Base-by-base conservation (phyloP, 257 asterid genomes). In the Scutellaria galericulata region DNA sequence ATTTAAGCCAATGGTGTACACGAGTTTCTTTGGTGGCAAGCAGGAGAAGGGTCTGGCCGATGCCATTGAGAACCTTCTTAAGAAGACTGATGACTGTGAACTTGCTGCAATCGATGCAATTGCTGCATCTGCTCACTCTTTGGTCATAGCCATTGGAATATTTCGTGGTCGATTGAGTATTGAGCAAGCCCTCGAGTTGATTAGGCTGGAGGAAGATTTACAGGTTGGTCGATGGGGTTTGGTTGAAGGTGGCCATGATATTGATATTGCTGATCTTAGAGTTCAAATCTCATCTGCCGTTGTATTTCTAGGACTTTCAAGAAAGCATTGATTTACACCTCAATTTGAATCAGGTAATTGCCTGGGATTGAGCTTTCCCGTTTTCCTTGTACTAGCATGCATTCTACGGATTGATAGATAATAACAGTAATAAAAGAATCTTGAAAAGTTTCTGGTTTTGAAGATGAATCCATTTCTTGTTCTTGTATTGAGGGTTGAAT, bases 171-270 rank as follows among this genome's bases (percentile, higher is more conserved):
- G 66, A 57, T 79, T 95, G 82, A 80, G 77, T 22, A 84, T 95
- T 40, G 93, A 92, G 75, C 91, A 90, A 80, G 97, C 97, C 40
- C 77, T 95, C 57, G 96, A 92, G 83, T 78, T 92, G 81, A 77
- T 90, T 75, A 85, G 98, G 81, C 87, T 95, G n/a, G 98, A 94
- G 85, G 99, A 95, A 85, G 96, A 95, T 83, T 74, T 87, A 53
- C 99, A 95, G 91, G 97, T 89, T 47, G 94, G 84, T 77, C 80
- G 83, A 10, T 91, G 95, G 93, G 97, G 98, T 81, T 87, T 95
- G 79, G 97, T 92, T 59, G 98, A 95, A 88, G 99, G 99, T 60
- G 99, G 99, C n/a, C 98, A 95, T 68, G 99, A 92, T 74, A 55
- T 95, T 80, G 99, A 95, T 83, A 80, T 92, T 75, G 97, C 98